These are phyloP conservation scores for Panellus pusillus DNA, from an alignment of 768 basidiomycete genomes.

Conservation along the genomic window DNA sequence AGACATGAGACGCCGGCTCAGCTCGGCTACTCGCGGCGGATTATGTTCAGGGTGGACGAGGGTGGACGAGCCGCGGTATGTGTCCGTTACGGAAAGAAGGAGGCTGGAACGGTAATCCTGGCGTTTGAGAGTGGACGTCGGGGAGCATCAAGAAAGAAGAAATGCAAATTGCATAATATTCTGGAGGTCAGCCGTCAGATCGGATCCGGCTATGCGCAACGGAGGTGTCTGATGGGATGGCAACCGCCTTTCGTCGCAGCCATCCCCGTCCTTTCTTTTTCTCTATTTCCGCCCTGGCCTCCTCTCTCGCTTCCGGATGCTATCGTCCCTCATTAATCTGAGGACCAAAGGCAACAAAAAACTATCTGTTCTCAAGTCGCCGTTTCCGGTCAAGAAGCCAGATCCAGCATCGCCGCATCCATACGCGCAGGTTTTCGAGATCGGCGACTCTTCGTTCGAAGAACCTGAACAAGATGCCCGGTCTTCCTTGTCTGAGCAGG, in stretches of 20 bases:
- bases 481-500: not conserved
- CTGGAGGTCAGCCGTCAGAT: not conserved
- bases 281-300: not conserved
- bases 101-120: too few relatives aligned
- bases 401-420: slow-evolving; percentile 15
- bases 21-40: too few relatives aligned
- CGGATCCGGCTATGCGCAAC: not conserved
- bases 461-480: not conserved
- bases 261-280: not conserved
- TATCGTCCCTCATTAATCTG: slow-evolving; percentile 17
- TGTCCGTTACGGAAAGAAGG: too few relatives aligned
- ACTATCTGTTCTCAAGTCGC: slow-evolving; percentile 7
- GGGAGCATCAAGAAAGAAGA: not conserved
- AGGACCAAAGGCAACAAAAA: slow-evolving; percentile 15
- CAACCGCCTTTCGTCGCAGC: not conserved
- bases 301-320: slow-evolving; percentile 5
- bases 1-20: too few relatives aligned
- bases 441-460: slow-evolving; percentile 16
- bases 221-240: not conserved
- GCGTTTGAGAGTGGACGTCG: not conserved
- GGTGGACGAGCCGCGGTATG: too few relatives aligned
- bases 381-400: slow-evolving; percentile 9
- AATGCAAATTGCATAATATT: not conserved
- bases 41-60: too few relatives aligned
- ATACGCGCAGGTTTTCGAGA: slow-evolving; percentile 21